These are phyloP conservation scores for Aspergillus sp. DNA, from an alignment of 2,329 filamentous ascomycete genomes.

Conservation along the genomic window DNA sequence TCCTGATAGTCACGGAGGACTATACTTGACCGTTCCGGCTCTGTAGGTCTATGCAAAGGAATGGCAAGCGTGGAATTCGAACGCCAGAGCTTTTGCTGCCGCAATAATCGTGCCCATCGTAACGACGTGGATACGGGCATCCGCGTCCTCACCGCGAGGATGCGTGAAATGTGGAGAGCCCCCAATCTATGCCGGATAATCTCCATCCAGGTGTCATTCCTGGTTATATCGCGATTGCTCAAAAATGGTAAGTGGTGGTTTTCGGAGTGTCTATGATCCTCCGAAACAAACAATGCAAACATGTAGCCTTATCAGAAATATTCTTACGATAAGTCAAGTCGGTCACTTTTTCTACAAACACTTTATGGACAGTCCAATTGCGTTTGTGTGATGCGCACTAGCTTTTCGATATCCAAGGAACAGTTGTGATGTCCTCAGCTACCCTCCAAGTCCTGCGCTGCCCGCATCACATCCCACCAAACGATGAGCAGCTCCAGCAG, in stretches of 20 bases:
- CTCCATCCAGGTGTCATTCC: constrained; percentile 22
- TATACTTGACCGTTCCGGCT: constrained; percentile 34
- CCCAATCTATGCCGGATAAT: constrained; percentile 20
- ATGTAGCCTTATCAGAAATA: constrained; percentile 17
- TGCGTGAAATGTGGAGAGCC: constrained; percentile 12
- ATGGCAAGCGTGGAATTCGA: constrained; percentile 17
- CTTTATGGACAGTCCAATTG: background rate
- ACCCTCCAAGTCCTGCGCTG: constrained; percentile 7
- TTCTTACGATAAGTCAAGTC: background rate
- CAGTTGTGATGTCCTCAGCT: constrained; percentile 21
- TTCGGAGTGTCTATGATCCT: background rate
- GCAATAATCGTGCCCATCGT: background rate
- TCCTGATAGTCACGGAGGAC: constrained; percentile 78
- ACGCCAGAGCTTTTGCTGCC: constrained; percentile 16
- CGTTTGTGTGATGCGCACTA: constrained; percentile 1
- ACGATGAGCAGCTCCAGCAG: constrained; percentile 33
- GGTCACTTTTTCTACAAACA: background rate
- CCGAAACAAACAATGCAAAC: constrained; percentile 35
- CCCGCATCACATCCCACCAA: constrained; percentile 24
- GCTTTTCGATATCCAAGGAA: background rate
- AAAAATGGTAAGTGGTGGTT: constrained; percentile 1
- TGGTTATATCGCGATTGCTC: constrained; percentile 1
- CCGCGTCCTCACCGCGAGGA: constrained; percentile 4
- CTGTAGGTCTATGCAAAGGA: background rate
- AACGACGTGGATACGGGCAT: constrained; percentile 13